These are phyloP conservation scores for Chaetomium sp. DNA, from an alignment of 2,329 filamentous ascomycete genomes.

Conservation along the genomic window DNA sequence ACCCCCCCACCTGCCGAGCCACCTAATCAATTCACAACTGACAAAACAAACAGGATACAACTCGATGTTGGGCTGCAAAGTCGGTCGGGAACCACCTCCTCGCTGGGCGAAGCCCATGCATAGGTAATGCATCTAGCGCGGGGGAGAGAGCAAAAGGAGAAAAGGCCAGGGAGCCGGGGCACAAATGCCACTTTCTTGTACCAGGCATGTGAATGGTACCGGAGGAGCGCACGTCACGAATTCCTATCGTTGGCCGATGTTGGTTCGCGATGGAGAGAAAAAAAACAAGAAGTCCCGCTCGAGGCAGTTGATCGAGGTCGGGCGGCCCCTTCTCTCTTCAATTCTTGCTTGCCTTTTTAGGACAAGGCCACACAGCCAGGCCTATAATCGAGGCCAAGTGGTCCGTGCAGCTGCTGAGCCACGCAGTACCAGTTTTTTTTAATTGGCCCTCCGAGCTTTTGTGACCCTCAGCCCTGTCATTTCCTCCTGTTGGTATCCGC, in stretches of 20 bases:
- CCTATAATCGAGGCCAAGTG: conserved; percentile 9
- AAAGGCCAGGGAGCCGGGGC: too few species aligned
- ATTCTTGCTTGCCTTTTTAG: not conserved
- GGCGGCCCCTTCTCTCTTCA: not conserved
- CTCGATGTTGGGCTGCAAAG: not conserved
- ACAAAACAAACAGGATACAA: too few species aligned
- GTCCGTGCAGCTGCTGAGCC: conserved; percentile 10
- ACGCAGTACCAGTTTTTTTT: not conserved
- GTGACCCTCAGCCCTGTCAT: conserved; percentile 8
- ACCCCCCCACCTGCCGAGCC: too few species aligned
- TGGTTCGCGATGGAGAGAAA: too few species aligned
- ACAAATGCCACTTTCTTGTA: too few species aligned
- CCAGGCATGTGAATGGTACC: too few species aligned
- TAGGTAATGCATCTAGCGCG: not conserved
- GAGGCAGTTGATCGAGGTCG: too few species aligned
- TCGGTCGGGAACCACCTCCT: not conserved
- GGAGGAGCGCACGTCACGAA: too few species aligned
- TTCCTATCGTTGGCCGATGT: too few species aligned
- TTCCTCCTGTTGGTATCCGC: not conserved
- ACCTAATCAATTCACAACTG: too few species aligned
- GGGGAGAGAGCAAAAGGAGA: too few species aligned
- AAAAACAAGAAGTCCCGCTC: too few species aligned
- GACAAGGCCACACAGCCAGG: conserved; percentile 7
- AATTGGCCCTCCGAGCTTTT: not conserved
- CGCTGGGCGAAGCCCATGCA: conserved; percentile 6